These are phyloP conservation scores for Infundibulicybe gibba DNA, from an alignment of 768 basidiomycete genomes.

Conservation along the genomic window DNA sequence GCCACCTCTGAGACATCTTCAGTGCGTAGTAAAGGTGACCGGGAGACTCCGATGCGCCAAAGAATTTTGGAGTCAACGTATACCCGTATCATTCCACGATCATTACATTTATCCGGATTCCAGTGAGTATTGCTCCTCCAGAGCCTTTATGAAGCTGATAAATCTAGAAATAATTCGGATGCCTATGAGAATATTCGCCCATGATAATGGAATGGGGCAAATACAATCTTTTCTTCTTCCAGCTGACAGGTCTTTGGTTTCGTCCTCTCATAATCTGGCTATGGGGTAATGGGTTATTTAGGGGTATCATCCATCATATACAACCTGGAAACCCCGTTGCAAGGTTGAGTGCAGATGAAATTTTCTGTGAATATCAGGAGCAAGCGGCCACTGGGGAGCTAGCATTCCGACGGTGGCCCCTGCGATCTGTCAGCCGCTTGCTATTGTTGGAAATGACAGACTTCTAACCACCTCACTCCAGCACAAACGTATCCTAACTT, in stretches of 20 bases:
- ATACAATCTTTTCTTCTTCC: conserved; percentile 51
- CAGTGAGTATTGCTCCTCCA: conserved; percentile 15
- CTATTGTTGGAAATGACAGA: neutral
- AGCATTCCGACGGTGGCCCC: conserved; percentile 67
- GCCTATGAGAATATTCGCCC: conserved; percentile 15
- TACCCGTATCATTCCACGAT: conserved; percentile 25
- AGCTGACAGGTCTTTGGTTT: conserved; percentile 30
- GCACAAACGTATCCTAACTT: conserved; percentile 58
- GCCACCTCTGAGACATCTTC: too few relatives aligned
- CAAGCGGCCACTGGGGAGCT: conserved; percentile 55
- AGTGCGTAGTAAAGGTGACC: conserved; percentile 9
- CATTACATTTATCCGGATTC: conserved; percentile 26
- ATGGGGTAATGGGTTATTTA: conserved; percentile 14
- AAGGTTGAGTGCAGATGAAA: conserved; percentile 46
- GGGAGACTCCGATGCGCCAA: conserved; percentile 26
- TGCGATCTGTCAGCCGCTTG: conserved; percentile 50
- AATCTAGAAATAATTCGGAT: conserved; percentile 25
- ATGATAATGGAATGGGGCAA: conserved; percentile 17
- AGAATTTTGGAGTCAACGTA: conserved; percentile 29
- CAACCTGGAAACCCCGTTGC: conserved; percentile 33
- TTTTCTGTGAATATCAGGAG: conserved; percentile 65
- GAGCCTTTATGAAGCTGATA: neutral
- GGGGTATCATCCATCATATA: conserved; percentile 65
- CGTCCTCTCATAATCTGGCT: neutral
- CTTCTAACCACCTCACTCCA: conserved; percentile 20